phyloP scores from a whole-genome alignment of 2,329 filamentous ascomycete genomes.

The Cladophialophora exuberans region DNA sequence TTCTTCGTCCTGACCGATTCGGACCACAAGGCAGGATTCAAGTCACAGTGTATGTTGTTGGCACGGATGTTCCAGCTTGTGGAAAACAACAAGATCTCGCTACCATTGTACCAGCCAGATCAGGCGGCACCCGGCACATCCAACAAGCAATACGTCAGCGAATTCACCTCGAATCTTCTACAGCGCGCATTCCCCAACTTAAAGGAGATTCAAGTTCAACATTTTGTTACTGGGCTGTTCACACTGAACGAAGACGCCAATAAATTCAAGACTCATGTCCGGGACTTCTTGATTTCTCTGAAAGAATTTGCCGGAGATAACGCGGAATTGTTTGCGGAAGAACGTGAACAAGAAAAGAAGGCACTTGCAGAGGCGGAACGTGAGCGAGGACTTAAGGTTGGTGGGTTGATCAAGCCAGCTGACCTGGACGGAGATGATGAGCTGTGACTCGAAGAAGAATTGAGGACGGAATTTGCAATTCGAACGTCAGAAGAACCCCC shows the following conservation, averaged over 20 bases:
- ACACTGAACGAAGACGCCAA: slow-evolving; percentile 84
- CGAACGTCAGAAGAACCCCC: slow-evolving; percentile 10
- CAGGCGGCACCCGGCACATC: slow-evolving; percentile 81
- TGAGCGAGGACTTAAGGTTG: slow-evolving; percentile 90
- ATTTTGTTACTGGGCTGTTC: slow-evolving; percentile 89
- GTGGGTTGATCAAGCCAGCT: slow-evolving; percentile 94
- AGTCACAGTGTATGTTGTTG: slow-evolving; percentile 91
- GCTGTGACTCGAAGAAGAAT: slow-evolving; percentile 74
- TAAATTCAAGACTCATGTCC: slow-evolving; percentile 92
- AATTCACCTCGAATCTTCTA: slow-evolving; percentile 82
- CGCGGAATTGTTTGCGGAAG: slow-evolving; percentile 87
- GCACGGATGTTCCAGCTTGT: slow-evolving; percentile 97
- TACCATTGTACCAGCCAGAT: slow-evolving; percentile 83
- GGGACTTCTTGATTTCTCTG: slow-evolving; percentile 95
- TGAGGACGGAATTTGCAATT: slow-evolving; percentile 50
- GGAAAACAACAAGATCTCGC: slow-evolving; percentile 85
- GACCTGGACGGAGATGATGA: slow-evolving; percentile 88
- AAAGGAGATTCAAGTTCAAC: slow-evolving; percentile 82
- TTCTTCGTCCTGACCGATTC: slow-evolving; percentile 98
- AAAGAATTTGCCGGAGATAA: slow-evolving; percentile 98
- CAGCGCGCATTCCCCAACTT: slow-evolving; percentile 93
- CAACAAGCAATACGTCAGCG: slow-evolving; percentile 87
- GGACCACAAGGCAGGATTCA: slow-evolving; percentile 98
- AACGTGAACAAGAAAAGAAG: slow-evolving; percentile 88
- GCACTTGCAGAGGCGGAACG: slow-evolving; percentile 86